Percentiles rank a stretch among this genome's conserved stretches.
Conservation (phyloP, 1,284 basidiomycete genomes). For the Gastroboletus turbinatus region DNA sequence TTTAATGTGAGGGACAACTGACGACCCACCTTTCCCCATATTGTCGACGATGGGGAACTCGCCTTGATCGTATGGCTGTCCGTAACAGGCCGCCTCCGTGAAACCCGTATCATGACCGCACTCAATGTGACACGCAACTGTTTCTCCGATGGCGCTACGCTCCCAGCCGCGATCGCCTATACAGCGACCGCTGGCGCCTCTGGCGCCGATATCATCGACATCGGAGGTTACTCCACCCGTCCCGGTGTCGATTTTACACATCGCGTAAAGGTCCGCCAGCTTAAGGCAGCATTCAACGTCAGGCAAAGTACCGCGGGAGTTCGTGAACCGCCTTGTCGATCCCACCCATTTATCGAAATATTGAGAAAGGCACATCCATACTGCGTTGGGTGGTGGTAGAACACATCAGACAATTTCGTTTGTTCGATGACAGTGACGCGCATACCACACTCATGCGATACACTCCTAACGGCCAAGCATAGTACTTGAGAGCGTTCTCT, state of each 20-base stretch:
- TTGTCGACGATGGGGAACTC: constrained; percentile 43
- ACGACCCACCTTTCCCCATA: constrained; percentile 64
- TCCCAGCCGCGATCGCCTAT: too few species aligned
- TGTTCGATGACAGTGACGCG: not conserved
- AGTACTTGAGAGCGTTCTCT: not conserved
- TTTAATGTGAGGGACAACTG: not conserved
- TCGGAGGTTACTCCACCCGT: too few species aligned
- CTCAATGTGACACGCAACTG: too few species aligned
- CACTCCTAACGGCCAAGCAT: not conserved
- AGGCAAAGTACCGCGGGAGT: not conserved
- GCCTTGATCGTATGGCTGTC: constrained; percentile 12
- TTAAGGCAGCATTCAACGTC: too few species aligned
- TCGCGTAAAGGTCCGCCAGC: too few species aligned
- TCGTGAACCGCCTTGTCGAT: not conserved
- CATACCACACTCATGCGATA: not conserved
- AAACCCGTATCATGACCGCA: too few species aligned
- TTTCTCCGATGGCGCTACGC: too few species aligned
- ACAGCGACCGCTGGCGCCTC: too few species aligned
- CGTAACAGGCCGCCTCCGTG: constrained; percentile 2
- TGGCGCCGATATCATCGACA: too few species aligned
- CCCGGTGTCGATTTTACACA: too few species aligned
- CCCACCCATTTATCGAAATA: not conserved
- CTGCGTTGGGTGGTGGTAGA: not conserved
- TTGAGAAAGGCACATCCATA: not conserved
- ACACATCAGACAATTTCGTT: not conserved